A percentile compares a stretch with the other conserved stretches of the same genome.
Conservation (phyloP, 2,329 filamentous ascomycete genomes). For the Dactylellina drechsleri region DNA sequence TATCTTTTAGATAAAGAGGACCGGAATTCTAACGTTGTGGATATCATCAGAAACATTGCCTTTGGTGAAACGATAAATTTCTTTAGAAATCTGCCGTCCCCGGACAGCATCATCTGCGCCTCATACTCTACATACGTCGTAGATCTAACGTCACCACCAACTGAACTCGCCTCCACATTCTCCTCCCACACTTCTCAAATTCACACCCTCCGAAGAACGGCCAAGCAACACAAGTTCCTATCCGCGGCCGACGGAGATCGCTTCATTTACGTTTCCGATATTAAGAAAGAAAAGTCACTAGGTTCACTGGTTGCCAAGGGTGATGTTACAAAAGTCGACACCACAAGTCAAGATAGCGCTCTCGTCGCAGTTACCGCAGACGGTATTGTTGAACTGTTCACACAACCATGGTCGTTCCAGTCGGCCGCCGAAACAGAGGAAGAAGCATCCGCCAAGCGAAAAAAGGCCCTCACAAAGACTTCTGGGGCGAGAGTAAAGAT, state of each 20-base stretch:
- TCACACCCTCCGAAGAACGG: constrained; percentile 64
- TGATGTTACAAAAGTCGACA: constrained; percentile 60
- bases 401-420: constrained; percentile 65
- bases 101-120: constrained; percentile 63
- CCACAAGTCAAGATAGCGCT: constrained; percentile 61
- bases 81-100: constrained; percentile 61
- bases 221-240: constrained; percentile 62
- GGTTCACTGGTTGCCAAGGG: constrained; percentile 66
- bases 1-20: too few relatives aligned
- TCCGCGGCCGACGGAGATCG: constrained; percentile 65
- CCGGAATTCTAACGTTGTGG: not conserved
- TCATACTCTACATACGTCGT: constrained; percentile 66
- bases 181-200: constrained; percentile 66
- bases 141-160: constrained; percentile 61
- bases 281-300: constrained; percentile 62
- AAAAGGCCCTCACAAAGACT: constrained; percentile 63
- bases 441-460: constrained; percentile 59
- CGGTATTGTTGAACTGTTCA: constrained; percentile 66
- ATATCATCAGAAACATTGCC: constrained; percentile 33
- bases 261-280: constrained; percentile 66
- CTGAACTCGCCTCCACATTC: constrained; percentile 62
- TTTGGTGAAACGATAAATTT: constrained; percentile 63
- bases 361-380: constrained; percentile 65
- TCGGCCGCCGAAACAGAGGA: constrained; percentile 56
- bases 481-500: constrained; percentile 64